These are phyloP conservation scores for Ministeria vibrans DNA, from an alignment of 78 protist genomes.

Conservation along the genomic window DNA sequence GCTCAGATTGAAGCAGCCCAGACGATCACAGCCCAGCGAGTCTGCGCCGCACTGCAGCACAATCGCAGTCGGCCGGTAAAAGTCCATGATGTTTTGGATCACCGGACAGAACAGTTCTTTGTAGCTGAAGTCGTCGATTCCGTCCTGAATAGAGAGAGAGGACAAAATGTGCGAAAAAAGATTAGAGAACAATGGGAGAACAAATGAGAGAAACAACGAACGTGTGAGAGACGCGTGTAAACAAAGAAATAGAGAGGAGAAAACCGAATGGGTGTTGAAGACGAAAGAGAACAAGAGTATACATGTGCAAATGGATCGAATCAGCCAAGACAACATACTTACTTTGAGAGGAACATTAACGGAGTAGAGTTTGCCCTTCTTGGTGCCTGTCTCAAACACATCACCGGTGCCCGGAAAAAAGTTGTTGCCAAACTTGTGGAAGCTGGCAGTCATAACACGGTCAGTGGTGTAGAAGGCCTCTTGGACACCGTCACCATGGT, in stretches of 20 bases:
- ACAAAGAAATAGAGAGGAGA: too few species aligned
- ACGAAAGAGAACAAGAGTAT: too few species aligned
- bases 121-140: slow-evolving; percentile 90
- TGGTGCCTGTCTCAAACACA: slow-evolving; percentile 15
- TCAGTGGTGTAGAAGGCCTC: slow-evolving; percentile 91
- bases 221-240: too few species aligned
- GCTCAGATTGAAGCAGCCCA: slow-evolving; percentile 95
- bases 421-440: slow-evolving; percentile 91
- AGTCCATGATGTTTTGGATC: slow-evolving; percentile 35
- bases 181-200: too few species aligned
- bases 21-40: slow-evolving; percentile 92
- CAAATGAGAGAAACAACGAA: too few species aligned
- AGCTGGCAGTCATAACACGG: slow-evolving; percentile 93
- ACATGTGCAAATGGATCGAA: too few species aligned
- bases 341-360: slow-evolving; percentile 94
- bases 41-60: slow-evolving; percentile 96
- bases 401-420: slow-evolving; percentile 98
- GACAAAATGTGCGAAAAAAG: too few species aligned
- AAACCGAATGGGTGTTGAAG: too few species aligned
- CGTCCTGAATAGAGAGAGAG: too few species aligned
- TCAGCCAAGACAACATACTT: too few species aligned
- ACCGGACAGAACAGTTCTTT: slow-evolving; percentile 76
- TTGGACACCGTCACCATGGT: slow-evolving; percentile 96
- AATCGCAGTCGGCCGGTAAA: slow-evolving; percentile 75
- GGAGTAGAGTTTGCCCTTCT: slow-evolving; percentile 49